These are phyloP conservation scores for Plasmopara muralis DNA, from an alignment of 352 stramenopile genomes.

Conservation along the genomic window DNA sequence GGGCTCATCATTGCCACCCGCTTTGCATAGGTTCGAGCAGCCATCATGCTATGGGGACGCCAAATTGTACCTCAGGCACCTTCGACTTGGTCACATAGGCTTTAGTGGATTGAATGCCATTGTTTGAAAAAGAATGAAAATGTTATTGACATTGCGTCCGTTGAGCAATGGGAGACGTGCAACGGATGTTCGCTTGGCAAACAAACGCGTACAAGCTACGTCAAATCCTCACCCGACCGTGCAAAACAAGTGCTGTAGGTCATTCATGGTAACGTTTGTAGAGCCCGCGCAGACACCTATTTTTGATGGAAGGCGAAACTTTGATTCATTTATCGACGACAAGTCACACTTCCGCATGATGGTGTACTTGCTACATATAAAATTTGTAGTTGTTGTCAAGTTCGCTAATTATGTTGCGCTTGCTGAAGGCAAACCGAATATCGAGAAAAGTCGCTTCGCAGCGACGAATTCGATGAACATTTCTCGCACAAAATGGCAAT, in stretches of 20 bases:
- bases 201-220: neutral
- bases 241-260: neutral
- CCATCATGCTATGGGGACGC: neutral
- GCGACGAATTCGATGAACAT: neutral
- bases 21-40: neutral
- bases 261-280: neutral
- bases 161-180: neutral
- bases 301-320: neutral
- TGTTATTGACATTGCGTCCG: neutral
- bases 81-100: neutral
- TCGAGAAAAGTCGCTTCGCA: neutral
- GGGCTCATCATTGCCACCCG: neutral
- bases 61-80: neutral
- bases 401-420: neutral
- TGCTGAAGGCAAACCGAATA: neutral
- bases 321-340: neutral
- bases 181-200: neutral
- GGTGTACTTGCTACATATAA: too few species aligned
- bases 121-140: neutral
- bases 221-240: neutral
- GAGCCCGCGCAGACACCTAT: neutral
- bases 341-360: neutral
- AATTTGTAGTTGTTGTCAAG: too few species aligned
- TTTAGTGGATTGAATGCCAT: neutral
- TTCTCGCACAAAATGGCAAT: neutral